Conservation (phyloP, 1,139 yeast genomes). For the Sugiyamaella neomexicana region DNA sequence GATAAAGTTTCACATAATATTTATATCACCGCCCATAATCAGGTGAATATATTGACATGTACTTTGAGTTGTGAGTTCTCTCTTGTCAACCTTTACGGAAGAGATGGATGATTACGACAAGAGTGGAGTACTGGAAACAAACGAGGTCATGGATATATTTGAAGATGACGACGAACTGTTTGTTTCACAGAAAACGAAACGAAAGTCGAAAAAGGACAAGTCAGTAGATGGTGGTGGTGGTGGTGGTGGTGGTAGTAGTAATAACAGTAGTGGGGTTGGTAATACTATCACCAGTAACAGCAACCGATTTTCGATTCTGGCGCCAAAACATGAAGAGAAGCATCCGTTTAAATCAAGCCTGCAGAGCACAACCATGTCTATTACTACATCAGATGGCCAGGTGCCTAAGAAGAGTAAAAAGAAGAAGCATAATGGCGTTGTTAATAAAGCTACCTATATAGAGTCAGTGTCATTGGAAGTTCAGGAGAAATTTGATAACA, state of each 20-base stretch:
- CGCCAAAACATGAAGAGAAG: neutral
- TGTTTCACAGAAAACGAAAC: constrained; percentile 1
- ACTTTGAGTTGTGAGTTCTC: no score
- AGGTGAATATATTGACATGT: neutral
- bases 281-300: neutral
- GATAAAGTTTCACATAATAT: constrained; percentile 3
- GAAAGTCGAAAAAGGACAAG: neutral
- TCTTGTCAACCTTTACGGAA: neutral
- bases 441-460: neutral
- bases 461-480: neutral
- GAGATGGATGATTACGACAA: neutral
- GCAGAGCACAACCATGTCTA: neutral
- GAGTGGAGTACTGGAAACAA: neutral
- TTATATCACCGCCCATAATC: neutral
- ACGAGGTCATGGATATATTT: neutral
- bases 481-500: no score
- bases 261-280: neutral
- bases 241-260: neutral
- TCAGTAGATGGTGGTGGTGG: neutral
- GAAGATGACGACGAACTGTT: neutral
- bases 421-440: neutral
- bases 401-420: neutral
- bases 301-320: constrained; percentile 6
- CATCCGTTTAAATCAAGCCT: neutral
- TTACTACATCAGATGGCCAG: neutral